Evolutionary conservation across 768 basidiomycete species (phyloP).

Genomic region (Sporobolomyces phaffii): DNA sequence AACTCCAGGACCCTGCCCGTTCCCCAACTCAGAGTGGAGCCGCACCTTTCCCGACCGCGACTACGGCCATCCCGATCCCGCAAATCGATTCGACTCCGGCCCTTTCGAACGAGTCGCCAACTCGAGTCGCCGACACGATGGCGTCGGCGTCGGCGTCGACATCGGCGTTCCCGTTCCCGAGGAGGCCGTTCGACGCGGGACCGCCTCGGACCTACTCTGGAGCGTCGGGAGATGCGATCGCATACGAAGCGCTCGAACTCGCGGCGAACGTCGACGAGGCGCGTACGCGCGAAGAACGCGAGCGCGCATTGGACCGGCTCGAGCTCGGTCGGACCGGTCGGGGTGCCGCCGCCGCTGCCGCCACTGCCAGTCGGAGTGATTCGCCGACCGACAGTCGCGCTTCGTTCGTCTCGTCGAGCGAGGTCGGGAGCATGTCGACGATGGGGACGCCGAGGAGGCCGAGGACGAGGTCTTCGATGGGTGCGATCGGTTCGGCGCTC

Average conservation of each 20-base stretch:
- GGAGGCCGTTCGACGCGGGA: not conserved
- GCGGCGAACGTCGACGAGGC: slow-evolving; percentile 26
- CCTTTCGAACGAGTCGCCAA: slow-evolving; percentile 2
- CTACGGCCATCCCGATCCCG: not conserved
- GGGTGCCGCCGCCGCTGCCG: not conserved
- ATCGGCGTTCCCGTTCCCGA: not conserved
- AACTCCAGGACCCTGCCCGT: not conserved
- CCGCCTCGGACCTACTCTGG: slow-evolving; percentile 3
- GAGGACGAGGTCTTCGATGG: slow-evolving; percentile 1
- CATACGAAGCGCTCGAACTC: slow-evolving; percentile 12
- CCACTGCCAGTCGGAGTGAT: no score
- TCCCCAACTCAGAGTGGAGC: not conserved
- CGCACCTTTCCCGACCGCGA: not conserved
- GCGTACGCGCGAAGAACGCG: not conserved
- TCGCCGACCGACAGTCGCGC: not conserved
- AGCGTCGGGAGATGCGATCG: slow-evolving; percentile 2
- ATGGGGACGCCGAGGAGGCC: not conserved
- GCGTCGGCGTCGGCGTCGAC: no score
- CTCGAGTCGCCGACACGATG: no score
- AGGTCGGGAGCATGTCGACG: not conserved
- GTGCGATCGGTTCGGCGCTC: slow-evolving; percentile 21
- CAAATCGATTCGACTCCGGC: slow-evolving; percentile 10
- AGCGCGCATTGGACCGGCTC: not conserved
- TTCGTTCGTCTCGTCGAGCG: not conserved
- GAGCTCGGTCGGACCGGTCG: no score